Base-by-base conservation (phyloP, 139 green algal genomes). In the Chlamydomonas sp. region DNA sequence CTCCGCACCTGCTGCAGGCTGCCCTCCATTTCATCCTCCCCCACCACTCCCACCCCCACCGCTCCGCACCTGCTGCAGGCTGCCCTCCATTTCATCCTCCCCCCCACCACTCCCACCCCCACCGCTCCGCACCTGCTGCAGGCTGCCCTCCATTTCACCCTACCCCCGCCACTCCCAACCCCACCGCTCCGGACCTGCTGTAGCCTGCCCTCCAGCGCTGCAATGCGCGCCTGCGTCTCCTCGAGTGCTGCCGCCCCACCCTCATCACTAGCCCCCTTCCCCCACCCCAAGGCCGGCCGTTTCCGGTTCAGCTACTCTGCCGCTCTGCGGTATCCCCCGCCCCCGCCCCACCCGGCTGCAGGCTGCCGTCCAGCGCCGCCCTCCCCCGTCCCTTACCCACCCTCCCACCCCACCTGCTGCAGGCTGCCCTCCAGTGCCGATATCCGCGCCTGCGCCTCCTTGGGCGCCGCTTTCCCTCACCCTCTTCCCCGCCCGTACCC, bases 321-420 rank as follows among this genome's bases (percentile, higher is more conserved):
- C 31, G 31, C 31, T 49, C 31, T 49, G 31, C 31, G 31, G 31
- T 49, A 49, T 49, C 31, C 31, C 31, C 31, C 31, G 31, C 31
- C 31, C 31, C 31, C 31, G 31, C 31, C 31, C 31, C 31, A 49
- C 31, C 31, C 31, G 31, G 31, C 31, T 49, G 31, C 31, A 49
- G 31, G 31, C 31, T 49, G 31, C 6, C 92, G 92, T 4, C 93
- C 94, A 3, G 96, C 89, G 85, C 93, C 91, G 0, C 95, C 96
- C 80, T 94, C 97, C 80, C 96, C 92, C 64, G 90, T 81, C 92
- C 97, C 91, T 77, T 96, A 91, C 85, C 97, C 92, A 0, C 83
- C 63, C 77, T 93, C 93, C 17, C 97, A 88, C 20, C 85, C 60
- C 63, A 98, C 84, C 85, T 94, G 83, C 63, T 89, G 90, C 85